Conservation (phyloP, 83 land plant genomes). For the Picea abies region DNA sequence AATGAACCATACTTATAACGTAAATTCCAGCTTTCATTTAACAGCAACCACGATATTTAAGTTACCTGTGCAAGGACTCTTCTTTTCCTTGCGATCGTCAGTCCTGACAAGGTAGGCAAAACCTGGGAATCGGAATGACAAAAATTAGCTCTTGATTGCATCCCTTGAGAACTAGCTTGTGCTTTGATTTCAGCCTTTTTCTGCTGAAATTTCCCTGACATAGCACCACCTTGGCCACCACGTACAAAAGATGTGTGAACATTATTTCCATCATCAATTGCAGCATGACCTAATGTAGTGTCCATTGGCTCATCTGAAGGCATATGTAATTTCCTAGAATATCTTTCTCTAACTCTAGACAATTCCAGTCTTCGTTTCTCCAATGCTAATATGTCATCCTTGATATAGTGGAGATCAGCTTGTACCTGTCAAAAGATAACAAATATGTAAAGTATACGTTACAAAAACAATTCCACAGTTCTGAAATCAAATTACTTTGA, state of each 20-base stretch:
- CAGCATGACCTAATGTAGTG: constrained; percentile 38
- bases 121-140: constrained; percentile 64
- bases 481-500: background rate
- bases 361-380: constrained; percentile 85
- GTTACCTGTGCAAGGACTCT: constrained; percentile 85
- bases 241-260: constrained; percentile 32
- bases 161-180: constrained; percentile 38
- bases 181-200: constrained; percentile 42
- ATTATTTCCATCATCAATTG: constrained; percentile 38
- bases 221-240: constrained; percentile 32
- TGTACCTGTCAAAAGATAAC: constrained; percentile 57
- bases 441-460: background rate
- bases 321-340: constrained; percentile 75
- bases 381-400: constrained; percentile 85
- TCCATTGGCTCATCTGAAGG: constrained; percentile 57
- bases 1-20: background rate
- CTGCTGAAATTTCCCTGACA: constrained; percentile 30
- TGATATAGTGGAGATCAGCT: constrained; percentile 86
- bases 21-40: background rate
- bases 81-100: constrained; percentile 73
- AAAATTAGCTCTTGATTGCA: constrained; percentile 38
- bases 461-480: background rate
- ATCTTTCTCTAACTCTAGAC: constrained; percentile 70
- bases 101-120: constrained; percentile 53
- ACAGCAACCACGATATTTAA: background rate